These are phyloP conservation scores for Fraxinus quadrangulata DNA, from an alignment of 257 asterid species.

Conservation along the genomic window DNA sequence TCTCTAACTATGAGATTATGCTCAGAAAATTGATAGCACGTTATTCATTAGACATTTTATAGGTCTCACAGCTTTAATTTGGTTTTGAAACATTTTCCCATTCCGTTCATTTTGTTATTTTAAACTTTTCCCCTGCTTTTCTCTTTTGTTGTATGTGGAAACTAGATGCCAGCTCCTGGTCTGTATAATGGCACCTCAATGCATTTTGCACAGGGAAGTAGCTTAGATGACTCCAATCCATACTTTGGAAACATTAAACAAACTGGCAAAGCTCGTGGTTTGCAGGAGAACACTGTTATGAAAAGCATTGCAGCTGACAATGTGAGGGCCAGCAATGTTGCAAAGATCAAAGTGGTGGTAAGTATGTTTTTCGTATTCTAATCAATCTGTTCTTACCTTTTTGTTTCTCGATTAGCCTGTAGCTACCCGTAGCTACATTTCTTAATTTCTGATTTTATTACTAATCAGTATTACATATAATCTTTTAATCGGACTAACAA, in stretches of 20 bases:
- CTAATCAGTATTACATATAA: not conserved
- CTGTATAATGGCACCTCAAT: slow-evolving; percentile 60
- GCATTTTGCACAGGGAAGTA: slow-evolving; percentile 65
- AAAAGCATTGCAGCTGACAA: slow-evolving; percentile 76
- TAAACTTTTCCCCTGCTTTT: not conserved
- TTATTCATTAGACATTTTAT: not conserved
- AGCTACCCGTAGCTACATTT: not conserved
- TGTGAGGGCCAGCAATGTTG: slow-evolving; percentile 84
- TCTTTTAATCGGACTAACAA: slow-evolving; percentile 4
- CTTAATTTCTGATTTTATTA: not conserved
- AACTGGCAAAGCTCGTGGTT: slow-evolving; percentile 56
- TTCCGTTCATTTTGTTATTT: not conserved
- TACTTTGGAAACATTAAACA: slow-evolving; percentile 68
- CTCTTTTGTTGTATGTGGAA: slow-evolving; percentile 20
- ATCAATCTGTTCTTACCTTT: slow-evolving; percentile 13
- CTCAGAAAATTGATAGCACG: not conserved
- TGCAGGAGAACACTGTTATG: slow-evolving; percentile 65
- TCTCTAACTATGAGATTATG: not conserved
- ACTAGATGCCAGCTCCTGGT: slow-evolving; percentile 68
- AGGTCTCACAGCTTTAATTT: not conserved
- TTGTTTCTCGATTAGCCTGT: slow-evolving; percentile 8
- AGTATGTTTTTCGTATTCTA: slow-evolving; percentile 18
- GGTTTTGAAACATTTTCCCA: not conserved
- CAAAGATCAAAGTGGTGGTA: slow-evolving; percentile 97
- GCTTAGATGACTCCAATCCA: slow-evolving; percentile 73